Conservation (phyloP, 306 rosid genomes). For the Pterocarpus santalinus region DNA sequence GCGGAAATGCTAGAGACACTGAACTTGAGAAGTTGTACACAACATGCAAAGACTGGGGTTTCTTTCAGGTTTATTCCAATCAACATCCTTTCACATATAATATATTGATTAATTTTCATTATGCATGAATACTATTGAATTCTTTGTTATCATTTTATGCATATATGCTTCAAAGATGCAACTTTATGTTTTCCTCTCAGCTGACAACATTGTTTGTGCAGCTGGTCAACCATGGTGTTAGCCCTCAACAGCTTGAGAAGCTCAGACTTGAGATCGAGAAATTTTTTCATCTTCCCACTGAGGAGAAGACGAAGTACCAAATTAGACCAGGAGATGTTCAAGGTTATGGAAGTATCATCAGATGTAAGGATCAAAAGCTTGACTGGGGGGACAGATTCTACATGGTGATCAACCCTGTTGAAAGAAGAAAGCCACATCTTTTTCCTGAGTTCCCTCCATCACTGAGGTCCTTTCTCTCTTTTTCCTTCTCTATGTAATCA, state of each 20-base stretch:
- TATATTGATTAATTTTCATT: neutral
- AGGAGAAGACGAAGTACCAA: slow-evolving; percentile 67
- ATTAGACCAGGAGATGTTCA: slow-evolving; percentile 68
- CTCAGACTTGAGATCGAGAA: slow-evolving; percentile 64
- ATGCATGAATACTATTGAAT: neutral
- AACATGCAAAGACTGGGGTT: slow-evolving; percentile 83
- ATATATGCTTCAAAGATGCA: neutral
- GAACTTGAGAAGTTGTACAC: slow-evolving; percentile 62
- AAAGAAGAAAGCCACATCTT: slow-evolving; percentile 68
- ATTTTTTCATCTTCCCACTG: slow-evolving; percentile 71
- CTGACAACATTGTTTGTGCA: neutral
- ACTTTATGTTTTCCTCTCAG: neutral
- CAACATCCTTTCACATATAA: neutral
- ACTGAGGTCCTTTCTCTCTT: slow-evolving; percentile 55
- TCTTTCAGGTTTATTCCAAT: slow-evolving; percentile 68
- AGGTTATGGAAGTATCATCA: slow-evolving; percentile 71
- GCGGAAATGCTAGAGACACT: slow-evolving; percentile 21
- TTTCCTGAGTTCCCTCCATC: slow-evolving; percentile 64
- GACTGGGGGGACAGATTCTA: slow-evolving; percentile 90
- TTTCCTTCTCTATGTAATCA: neutral
- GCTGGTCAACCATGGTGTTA: slow-evolving; percentile 88
- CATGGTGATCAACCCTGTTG: slow-evolving; percentile 65
- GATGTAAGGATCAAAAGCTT: slow-evolving; percentile 66
- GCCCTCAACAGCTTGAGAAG: slow-evolving; percentile 53
- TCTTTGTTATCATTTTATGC: neutral